Evolutionary conservation across 106 monocot genomes (phyloP).

Genomic region (Agapanthus africanus): DNA sequence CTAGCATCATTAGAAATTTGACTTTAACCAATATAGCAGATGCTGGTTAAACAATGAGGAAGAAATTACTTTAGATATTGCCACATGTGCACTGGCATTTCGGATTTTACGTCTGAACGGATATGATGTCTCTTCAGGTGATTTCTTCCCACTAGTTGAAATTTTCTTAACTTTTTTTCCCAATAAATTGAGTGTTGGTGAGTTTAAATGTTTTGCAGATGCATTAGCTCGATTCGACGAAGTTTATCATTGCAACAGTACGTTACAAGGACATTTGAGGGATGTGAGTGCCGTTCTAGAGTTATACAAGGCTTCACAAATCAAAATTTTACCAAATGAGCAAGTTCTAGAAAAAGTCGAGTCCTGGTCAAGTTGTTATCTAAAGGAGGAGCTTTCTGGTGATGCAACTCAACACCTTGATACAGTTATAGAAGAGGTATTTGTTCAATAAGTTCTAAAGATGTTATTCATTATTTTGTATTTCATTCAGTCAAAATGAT

Average conservation of each 20-base stretch:
- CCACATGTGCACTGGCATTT: slow-evolving; percentile 76
- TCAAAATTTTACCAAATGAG: slow-evolving; percentile 44
- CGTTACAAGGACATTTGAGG: slow-evolving; percentile 32
- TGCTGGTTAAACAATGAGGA: slow-evolving; percentile 72
- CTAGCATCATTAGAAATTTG: too few species aligned
- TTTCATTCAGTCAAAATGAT: too few species aligned
- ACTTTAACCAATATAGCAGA: too few species aligned
- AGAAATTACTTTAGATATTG: slow-evolving; percentile 48
- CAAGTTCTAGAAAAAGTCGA: slow-evolving; percentile 47
- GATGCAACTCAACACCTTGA: too few species aligned
- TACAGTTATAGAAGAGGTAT: too few species aligned
- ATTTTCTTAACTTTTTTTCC: not conserved
- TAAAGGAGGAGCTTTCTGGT: slow-evolving; percentile 26
- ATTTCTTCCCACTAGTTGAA: too few species aligned
- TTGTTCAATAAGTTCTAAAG: too few species aligned
- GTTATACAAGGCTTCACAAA: slow-evolving; percentile 75
- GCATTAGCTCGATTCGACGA: slow-evolving; percentile 38
- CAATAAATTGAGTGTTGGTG: not conserved
- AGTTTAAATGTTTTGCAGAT: slow-evolving; percentile 27
- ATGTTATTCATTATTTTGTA: too few species aligned
- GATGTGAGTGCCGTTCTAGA: slow-evolving; percentile 48
- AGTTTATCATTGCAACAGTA: slow-evolving; percentile 23
- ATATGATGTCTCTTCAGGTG: slow-evolving; percentile 77
- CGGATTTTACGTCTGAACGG: slow-evolving; percentile 79
- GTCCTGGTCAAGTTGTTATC: slow-evolving; percentile 40